Conservation (phyloP, 1,284 basidiomycete genomes). For the Fomitopsis schrenkii region DNA sequence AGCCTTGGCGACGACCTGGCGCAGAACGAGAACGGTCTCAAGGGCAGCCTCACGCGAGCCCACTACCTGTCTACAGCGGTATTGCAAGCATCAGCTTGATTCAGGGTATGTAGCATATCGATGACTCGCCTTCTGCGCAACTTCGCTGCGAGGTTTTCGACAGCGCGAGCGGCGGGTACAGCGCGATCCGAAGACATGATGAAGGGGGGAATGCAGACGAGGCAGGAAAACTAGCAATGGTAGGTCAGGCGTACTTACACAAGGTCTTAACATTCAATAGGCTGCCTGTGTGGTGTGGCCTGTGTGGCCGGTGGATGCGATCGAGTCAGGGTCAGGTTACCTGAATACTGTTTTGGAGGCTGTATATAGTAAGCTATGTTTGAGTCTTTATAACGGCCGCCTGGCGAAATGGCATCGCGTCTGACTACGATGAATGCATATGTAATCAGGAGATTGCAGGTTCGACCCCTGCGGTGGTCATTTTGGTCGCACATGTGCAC, state of each 20-base stretch:
- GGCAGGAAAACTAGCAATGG: too few relatives aligned
- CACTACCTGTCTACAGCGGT: constrained; percentile 69
- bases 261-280: background rate
- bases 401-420: constrained; percentile 81
- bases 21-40: constrained; percentile 84
- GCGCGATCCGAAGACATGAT: constrained; percentile 20
- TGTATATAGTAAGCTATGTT: too few relatives aligned
- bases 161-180: constrained; percentile 21
- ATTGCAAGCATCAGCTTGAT: background rate
- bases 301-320: too few relatives aligned
- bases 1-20: constrained; percentile 86
- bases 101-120: background rate
- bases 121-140: constrained; percentile 23
- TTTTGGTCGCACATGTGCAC: background rate
- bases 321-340: too few relatives aligned
- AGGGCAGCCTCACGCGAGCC: constrained; percentile 86
- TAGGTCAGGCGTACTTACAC: background rate
- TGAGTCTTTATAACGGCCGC: constrained; percentile 37
- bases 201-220: too few relatives aligned
- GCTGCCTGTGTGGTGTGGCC: too few relatives aligned
- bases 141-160: constrained; percentile 26
- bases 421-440: constrained; percentile 56
- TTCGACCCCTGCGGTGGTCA: constrained; percentile 32
- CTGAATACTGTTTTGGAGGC: too few relatives aligned
- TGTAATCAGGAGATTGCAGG: constrained; percentile 46